phyloP scores from a whole-genome alignment of 805 yeast species.

The Sugiyamaella floridensis region DNA sequence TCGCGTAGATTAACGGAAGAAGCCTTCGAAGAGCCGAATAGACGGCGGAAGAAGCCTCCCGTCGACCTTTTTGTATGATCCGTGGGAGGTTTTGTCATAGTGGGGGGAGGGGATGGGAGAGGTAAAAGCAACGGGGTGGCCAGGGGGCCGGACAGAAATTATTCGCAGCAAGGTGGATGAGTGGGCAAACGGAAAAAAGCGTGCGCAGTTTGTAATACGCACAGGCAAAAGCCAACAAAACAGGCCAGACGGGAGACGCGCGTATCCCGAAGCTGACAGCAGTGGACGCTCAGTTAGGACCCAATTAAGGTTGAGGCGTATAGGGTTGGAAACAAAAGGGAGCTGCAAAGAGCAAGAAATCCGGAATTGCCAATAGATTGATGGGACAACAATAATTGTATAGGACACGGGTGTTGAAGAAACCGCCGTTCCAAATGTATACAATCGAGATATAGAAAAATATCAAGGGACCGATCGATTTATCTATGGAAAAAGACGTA shows the following conservation, averaged over 20 bases:
- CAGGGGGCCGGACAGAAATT: neutral
- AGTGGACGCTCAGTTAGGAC: too few species aligned
- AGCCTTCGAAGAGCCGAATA: constrained; percentile 1
- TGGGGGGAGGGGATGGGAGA: neutral
- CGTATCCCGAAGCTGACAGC: too few species aligned
- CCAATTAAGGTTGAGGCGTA: too few species aligned
- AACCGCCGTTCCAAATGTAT: too few species aligned
- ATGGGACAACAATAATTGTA: too few species aligned
- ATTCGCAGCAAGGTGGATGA: neutral
- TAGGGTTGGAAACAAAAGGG: too few species aligned
- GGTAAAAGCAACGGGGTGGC: neutral
- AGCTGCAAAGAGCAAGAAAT: too few species aligned
- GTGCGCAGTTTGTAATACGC: neutral
- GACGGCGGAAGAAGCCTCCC: constrained; percentile 4
- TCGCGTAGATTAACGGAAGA: neutral
- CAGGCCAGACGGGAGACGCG: too few species aligned
- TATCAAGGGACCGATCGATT: neutral
- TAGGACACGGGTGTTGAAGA: too few species aligned
- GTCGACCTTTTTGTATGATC: neutral
- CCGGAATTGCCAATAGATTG: too few species aligned
- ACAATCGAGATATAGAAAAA: neutral
- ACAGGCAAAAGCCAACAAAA: too few species aligned
- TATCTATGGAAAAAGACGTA: neutral
- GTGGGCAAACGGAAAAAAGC: too few species aligned
- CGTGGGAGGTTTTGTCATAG: neutral